These are phyloP conservation scores for Trichophyton mentagrophytes DNA, from an alignment of 2,329 filamentous ascomycete genomes.

Conservation along the genomic window DNA sequence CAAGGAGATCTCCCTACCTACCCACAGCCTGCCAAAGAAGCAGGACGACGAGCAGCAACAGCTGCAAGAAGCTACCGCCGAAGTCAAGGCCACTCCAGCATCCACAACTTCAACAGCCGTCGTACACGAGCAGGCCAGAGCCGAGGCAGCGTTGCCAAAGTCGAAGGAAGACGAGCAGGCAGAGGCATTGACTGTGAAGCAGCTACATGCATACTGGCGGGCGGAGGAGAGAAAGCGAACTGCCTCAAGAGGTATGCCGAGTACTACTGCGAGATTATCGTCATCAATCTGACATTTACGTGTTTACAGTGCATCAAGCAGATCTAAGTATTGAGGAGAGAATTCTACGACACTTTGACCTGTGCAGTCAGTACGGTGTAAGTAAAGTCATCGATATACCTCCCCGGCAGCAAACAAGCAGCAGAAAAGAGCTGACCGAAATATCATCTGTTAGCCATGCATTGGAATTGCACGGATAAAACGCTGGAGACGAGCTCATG, in stretches of 20 bases:
- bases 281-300: background rate
- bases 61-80: background rate
- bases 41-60: background rate
- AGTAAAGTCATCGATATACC: slow-evolving; percentile 29
- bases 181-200: slow-evolving; percentile 50
- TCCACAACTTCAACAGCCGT: slow-evolving; percentile 26
- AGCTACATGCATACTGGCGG: slow-evolving; percentile 68
- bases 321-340: slow-evolving; percentile 64
- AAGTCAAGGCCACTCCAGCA: slow-evolving; percentile 10
- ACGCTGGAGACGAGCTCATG: slow-evolving; percentile 77
- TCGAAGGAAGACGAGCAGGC: slow-evolving; percentile 37
- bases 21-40: slow-evolving; percentile 4
- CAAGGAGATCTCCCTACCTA: slow-evolving; percentile 1
- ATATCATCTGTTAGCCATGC: slow-evolving; percentile 51
- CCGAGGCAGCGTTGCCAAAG: slow-evolving; percentile 25
- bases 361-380: slow-evolving; percentile 83
- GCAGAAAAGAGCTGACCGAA: background rate
- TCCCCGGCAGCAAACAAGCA: background rate
- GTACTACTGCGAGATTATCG: background rate
- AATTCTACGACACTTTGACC: slow-evolving; percentile 81
- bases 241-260: slow-evolving; percentile 42
- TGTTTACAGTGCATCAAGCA: slow-evolving; percentile 55
- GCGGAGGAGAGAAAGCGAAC: slow-evolving; percentile 55
- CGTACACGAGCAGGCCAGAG: slow-evolving; percentile 38
- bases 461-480: slow-evolving; percentile 69